Conservation (phyloP, 2,329 filamentous ascomycete species). For the Cladosporium sp. region DNA sequence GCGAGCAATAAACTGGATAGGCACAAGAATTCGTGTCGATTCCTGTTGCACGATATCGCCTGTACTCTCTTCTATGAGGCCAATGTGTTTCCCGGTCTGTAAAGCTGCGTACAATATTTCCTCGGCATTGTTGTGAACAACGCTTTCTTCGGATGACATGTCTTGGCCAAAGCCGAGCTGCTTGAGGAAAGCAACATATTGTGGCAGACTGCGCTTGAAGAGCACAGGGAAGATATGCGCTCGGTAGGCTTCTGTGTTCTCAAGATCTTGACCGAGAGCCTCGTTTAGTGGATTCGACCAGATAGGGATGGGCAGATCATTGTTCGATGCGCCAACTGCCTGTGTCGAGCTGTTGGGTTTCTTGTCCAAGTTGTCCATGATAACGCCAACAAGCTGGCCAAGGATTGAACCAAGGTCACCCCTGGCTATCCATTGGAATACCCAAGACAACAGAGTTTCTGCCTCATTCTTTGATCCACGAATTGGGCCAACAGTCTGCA, state of each 20-base stretch:
- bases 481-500: background rate
- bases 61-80: constrained; percentile 37
- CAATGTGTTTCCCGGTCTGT: constrained; percentile 44
- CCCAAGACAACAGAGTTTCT: constrained; percentile 13
- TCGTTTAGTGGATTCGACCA: constrained; percentile 23
- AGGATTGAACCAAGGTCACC: constrained; percentile 32
- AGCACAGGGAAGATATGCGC: constrained; percentile 46
- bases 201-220: constrained; percentile 37
- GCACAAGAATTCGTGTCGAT: constrained; percentile 48
- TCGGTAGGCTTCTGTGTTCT: constrained; percentile 38
- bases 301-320: constrained; percentile 9
- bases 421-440: constrained; percentile 32
- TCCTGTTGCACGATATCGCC: constrained; percentile 15
- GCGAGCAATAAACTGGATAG: constrained; percentile 39
- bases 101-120: constrained; percentile 34
- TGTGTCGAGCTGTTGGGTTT: background rate
- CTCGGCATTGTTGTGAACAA: background rate
- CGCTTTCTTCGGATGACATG: constrained; percentile 14
- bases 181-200: constrained; percentile 39
- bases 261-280: constrained; percentile 27
- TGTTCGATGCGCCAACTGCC: background rate
- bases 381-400: constrained; percentile 24
- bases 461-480: background rate
- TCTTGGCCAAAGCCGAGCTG: constrained; percentile 34
- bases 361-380: constrained; percentile 29